Evolutionary conservation across 768 basidiomycete genomes (phyloP).

Genomic region (Trametes elegans): DNA sequence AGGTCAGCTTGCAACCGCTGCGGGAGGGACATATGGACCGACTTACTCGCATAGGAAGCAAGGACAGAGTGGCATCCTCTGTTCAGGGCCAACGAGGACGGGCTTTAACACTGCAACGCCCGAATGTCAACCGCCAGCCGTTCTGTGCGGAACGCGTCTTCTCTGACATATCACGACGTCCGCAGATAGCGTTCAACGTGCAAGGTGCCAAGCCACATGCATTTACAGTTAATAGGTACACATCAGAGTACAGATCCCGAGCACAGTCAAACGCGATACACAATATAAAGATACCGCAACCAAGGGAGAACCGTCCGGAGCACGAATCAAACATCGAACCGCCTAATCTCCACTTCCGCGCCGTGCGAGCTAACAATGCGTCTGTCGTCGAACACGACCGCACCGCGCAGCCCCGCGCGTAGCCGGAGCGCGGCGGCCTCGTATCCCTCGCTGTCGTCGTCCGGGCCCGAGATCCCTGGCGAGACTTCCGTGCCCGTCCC

Average conservation of each 20-base stretch:
- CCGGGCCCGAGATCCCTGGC: slow-evolving; percentile 1
- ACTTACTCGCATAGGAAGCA: too few relatives aligned
- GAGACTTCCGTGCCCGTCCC: slow-evolving; percentile 36
- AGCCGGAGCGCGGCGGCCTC: background rate
- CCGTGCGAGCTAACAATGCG: slow-evolving; percentile 53
- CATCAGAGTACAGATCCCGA: background rate
- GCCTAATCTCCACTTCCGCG: slow-evolving; percentile 44
- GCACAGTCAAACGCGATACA: background rate
- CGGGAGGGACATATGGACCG: too few relatives aligned
- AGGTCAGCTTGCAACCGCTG: background rate
- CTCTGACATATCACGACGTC: too few relatives aligned
- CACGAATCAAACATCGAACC: slow-evolving; percentile 59
- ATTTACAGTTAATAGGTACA: background rate
- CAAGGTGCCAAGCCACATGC: background rate
- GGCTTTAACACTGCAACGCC: too few relatives aligned
- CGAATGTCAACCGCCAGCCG: too few relatives aligned
- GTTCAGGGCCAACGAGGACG: too few relatives aligned
- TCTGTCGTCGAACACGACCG: slow-evolving; percentile 72
- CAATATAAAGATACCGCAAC: background rate
- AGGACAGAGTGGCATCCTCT: too few relatives aligned
- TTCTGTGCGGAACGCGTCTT: too few relatives aligned
- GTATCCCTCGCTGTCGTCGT: background rate
- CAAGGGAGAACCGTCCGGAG: background rate
- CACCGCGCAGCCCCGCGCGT: slow-evolving; percentile 37
- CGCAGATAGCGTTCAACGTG: background rate